These are phyloP conservation scores for Curvularia verruculosa DNA, from an alignment of 2,329 filamentous ascomycete species.

Conservation along the genomic window DNA sequence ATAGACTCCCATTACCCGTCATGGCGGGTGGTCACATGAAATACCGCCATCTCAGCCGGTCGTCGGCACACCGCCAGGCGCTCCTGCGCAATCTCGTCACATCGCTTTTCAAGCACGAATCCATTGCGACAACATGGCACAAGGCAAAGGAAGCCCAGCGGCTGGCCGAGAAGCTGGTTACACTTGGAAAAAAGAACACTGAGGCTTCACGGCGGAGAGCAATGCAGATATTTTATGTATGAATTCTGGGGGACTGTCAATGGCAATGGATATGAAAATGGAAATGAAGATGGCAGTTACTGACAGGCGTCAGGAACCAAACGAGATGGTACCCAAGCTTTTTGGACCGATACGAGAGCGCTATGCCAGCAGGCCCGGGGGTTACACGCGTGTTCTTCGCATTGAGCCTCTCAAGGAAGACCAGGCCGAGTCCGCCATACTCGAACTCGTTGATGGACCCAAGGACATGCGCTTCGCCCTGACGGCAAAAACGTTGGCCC, in stretches of 20 bases:
- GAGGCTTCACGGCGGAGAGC: conserved; percentile 77
- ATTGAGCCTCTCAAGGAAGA: conserved; percentile 89
- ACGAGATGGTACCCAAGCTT: conserved; percentile 79
- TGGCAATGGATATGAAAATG: no score
- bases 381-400: conserved; percentile 92
- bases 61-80: conserved; percentile 86
- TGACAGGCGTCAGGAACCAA: conserved; percentile 62
- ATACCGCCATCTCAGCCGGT: conserved; percentile 86
- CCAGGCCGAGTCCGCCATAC: conserved; percentile 86
- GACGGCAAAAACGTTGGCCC: conserved; percentile 83
- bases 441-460: conserved; percentile 93
- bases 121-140: conserved; percentile 91
- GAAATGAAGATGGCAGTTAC: no score
- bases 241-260: conserved; percentile 41
- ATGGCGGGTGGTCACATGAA: conserved; percentile 90
- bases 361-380: conserved; percentile 79
- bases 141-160: conserved; percentile 98
- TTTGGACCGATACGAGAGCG: conserved; percentile 82
- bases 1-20: conserved; percentile 22
- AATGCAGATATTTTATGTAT: conserved; percentile 83
- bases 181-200: conserved; percentile 90
- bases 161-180: conserved; percentile 92
- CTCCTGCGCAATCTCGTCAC: conserved; percentile 95
- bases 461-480: conserved; percentile 94
- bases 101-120: conserved; percentile 89